phyloP scores from a whole-genome alignment of 2,329 filamentous ascomycete species.

The Aureobasidium sp. region DNA sequence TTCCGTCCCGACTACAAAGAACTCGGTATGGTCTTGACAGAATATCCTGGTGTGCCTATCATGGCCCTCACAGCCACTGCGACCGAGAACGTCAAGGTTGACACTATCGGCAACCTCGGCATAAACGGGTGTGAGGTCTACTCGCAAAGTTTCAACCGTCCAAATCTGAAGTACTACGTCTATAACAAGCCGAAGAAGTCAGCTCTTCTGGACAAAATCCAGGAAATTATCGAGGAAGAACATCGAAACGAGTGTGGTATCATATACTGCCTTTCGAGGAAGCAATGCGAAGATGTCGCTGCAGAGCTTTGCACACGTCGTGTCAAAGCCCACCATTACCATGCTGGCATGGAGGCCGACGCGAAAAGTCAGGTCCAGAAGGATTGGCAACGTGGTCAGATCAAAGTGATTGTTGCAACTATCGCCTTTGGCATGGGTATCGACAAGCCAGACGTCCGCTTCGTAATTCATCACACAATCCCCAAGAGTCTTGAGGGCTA shows the following conservation, averaged over 20 bases:
- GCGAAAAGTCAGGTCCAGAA: constrained; percentile 66
- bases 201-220: constrained; percentile 46
- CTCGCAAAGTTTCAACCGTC: constrained; percentile 92
- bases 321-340: constrained; percentile 75
- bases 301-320: constrained; percentile 53
- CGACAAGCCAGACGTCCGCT: constrained; percentile 92
- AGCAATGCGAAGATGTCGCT: constrained; percentile 73
- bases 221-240: constrained; percentile 58
- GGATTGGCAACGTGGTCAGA: constrained; percentile 69
- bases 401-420: constrained; percentile 90
- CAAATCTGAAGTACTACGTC: constrained; percentile 87
- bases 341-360: constrained; percentile 63
- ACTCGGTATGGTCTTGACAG: constrained; percentile 62
- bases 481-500: constrained; percentile 97
- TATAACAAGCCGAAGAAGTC: constrained; percentile 57
- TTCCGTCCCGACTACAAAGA: constrained; percentile 94
- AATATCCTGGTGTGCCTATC: constrained; percentile 71
- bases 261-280: constrained; percentile 82
- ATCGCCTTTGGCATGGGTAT: constrained; percentile 99
- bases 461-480: constrained; percentile 86
- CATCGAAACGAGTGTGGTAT: constrained; percentile 75
- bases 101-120: constrained; percentile 84
- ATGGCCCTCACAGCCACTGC: constrained; percentile 96
- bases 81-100: constrained; percentile 82
- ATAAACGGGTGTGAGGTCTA: constrained; percentile 73